Evolutionary conservation across 2,329 filamentous ascomycete species (phyloP).

Genomic region (Cyclaneusma minus): DNA sequence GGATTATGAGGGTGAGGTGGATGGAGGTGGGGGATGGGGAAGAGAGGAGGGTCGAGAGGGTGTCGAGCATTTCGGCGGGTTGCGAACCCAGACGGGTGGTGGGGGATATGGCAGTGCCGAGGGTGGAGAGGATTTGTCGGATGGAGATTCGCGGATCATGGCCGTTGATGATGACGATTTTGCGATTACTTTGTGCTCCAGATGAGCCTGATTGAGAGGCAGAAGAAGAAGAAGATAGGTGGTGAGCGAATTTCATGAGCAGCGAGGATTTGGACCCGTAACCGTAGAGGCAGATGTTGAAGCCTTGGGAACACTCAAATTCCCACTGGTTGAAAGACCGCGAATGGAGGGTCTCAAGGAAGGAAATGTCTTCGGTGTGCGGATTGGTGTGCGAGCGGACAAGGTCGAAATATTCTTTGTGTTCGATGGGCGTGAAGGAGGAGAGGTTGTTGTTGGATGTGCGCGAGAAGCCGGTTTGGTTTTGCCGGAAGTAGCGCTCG

Average conservation of each 20-base stretch:
- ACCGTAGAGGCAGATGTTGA: constrained; percentile 82
- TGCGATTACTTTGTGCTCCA: constrained; percentile 13
- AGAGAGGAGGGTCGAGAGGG: constrained; percentile 46
- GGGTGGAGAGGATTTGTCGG: constrained; percentile 52
- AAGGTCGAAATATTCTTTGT: constrained; percentile 78
- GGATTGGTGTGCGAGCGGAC: constrained; percentile 46
- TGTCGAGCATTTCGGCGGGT: constrained; percentile 52
- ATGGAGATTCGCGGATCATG: constrained; percentile 53
- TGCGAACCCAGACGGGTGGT: constrained; percentile 27
- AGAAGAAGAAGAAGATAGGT: constrained; percentile 37
- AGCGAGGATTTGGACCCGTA: constrained; percentile 78
- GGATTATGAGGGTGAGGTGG: constrained; percentile 55
- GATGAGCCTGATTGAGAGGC: constrained; percentile 14
- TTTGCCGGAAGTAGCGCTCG: constrained; percentile 89
- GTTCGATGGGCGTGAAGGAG: constrained; percentile 61
- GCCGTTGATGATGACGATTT: constrained; percentile 76
- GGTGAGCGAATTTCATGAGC: constrained; percentile 58
- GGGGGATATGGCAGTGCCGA: constrained; percentile 46
- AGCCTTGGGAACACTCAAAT: constrained; percentile 76
- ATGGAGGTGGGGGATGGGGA: constrained; percentile 22
- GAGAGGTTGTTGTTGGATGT: constrained; percentile 78
- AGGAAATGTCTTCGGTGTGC: constrained; percentile 54
- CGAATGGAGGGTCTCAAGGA: constrained; percentile 59
- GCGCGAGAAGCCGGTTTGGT: constrained; percentile 63
- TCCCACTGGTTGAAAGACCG: constrained; percentile 82